These are phyloP conservation scores for Neoarthrinium moseri DNA, from an alignment of 2,329 filamentous ascomycete species.

Conservation along the genomic window DNA sequence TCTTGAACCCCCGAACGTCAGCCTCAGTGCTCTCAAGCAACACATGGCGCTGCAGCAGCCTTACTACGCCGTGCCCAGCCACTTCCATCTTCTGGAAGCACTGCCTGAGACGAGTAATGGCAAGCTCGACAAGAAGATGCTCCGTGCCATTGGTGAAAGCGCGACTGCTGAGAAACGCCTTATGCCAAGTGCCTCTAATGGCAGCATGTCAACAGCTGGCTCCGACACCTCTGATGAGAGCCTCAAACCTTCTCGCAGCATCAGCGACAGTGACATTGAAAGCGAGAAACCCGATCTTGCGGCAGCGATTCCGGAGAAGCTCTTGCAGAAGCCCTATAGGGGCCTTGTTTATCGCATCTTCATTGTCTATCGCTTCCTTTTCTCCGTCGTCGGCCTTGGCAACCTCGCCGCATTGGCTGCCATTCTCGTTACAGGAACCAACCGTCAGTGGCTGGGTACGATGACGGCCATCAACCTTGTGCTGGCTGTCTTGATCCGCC, in stretches of 20 bases:
- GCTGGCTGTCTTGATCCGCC: conserved; percentile 49
- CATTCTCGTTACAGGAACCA: conserved; percentile 33
- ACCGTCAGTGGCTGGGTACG: conserved; percentile 35
- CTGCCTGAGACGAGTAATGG: conserved; percentile 55
- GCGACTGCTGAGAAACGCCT: conserved; percentile 10
- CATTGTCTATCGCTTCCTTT: conserved; percentile 56
- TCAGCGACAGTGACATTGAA: neutral
- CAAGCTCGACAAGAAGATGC: conserved; percentile 52
- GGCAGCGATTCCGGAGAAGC: conserved; percentile 11
- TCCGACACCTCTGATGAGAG: neutral
- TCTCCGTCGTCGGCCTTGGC: conserved; percentile 48
- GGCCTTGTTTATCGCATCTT: conserved; percentile 44
- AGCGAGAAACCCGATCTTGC: conserved; percentile 13
- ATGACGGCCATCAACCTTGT: conserved; percentile 48
- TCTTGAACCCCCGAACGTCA: conserved; percentile 6
- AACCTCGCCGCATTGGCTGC: conserved; percentile 48
- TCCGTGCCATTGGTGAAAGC: conserved; percentile 33
- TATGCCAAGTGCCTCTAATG: conserved; percentile 4
- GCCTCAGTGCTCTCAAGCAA: conserved; percentile 30
- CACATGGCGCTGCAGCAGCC: conserved; percentile 44
- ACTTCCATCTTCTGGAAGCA: conserved; percentile 38
- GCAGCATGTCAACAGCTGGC: conserved; percentile 5
- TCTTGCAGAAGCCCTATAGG: conserved; percentile 25
- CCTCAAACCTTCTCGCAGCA: neutral
- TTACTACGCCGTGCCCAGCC: conserved; percentile 54